A percentile compares a stretch with the other conserved stretches of the same genome.
phyloP scores from a whole-genome alignment of 768 basidiomycete species.

The Galerina marginata region DNA sequence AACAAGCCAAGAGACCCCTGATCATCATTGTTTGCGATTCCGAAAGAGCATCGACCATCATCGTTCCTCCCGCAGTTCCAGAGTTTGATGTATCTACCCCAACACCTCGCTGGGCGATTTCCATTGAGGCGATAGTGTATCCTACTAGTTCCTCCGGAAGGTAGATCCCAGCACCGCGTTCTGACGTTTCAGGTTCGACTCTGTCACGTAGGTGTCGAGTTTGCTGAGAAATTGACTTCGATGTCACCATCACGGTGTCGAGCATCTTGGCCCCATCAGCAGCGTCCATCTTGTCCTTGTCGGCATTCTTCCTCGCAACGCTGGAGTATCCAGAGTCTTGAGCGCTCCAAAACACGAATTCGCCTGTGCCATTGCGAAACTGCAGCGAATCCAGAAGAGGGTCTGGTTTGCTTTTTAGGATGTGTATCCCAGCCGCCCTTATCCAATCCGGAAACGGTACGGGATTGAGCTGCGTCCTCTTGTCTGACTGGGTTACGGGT shows the following conservation, averaged over 20 bases:
- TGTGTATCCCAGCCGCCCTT: conserved; percentile 85
- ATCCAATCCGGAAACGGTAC: conserved; percentile 89
- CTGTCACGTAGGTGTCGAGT: conserved; percentile 82
- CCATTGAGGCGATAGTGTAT: conserved; percentile 84
- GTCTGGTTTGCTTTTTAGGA: conserved; percentile 84
- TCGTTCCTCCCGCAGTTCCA: conserved; percentile 21
- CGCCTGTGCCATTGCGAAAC: conserved; percentile 80
- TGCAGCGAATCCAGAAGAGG: conserved; percentile 73
- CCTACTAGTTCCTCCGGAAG: conserved; percentile 90
- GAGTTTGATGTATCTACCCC: conserved; percentile 38
- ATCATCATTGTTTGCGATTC: conserved; percentile 82
- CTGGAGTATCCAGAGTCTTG: conserved; percentile 75
- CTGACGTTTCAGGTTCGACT: conserved; percentile 69
- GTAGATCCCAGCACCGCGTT: conserved; percentile 86
- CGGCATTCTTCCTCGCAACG: conserved; percentile 56
- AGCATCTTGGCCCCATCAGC: conserved; percentile 79
- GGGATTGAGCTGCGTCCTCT: conserved; percentile 52
- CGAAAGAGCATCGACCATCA: conserved; percentile 76
- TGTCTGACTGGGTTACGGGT: conserved; percentile 66
- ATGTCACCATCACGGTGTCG: conserved; percentile 81
- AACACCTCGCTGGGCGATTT: conserved; percentile 79
- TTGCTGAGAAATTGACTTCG: conserved; percentile 84
- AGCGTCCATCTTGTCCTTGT: conserved; percentile 56
- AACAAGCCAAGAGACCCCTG: conserved; percentile 72
- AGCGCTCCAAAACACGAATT: conserved; percentile 88